phyloP scores from a whole-genome alignment of 2,329 filamentous ascomycete genomes.

The Paecilomyces dactylethromorphus region DNA sequence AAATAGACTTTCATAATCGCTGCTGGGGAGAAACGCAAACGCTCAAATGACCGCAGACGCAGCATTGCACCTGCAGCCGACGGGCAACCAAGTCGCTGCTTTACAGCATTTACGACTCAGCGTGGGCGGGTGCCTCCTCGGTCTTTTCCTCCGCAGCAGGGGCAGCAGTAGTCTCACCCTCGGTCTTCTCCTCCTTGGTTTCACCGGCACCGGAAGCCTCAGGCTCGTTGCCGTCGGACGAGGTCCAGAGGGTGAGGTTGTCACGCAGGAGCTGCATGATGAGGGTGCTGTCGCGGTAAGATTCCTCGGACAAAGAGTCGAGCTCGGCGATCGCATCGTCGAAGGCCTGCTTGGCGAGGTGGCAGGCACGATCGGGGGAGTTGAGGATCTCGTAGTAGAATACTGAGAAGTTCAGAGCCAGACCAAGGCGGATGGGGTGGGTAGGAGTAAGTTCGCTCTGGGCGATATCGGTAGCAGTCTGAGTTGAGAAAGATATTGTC shows the following conservation, averaged over 20 bases:
- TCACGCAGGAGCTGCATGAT: constrained; percentile 99
- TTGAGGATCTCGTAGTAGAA: constrained; percentile 99
- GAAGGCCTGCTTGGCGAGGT: constrained; percentile 98
- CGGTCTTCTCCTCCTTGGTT: constrained; percentile 57
- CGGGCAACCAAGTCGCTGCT: constrained; percentile 8
- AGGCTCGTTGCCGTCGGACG: constrained; percentile 74
- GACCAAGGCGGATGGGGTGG: constrained; percentile 94
- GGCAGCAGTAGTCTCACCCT: constrained; percentile 40
- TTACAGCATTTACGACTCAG: constrained; percentile 25
- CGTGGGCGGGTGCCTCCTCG: constrained; percentile 29
- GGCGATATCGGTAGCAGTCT: constrained; percentile 96
- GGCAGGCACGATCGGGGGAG: constrained; percentile 94
- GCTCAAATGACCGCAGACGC: constrained; percentile 22
- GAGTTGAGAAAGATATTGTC: constrained; percentile 11
- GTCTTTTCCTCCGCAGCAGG: constrained; percentile 32
- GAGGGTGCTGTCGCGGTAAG: constrained; percentile 96
- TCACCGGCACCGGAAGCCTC: constrained; percentile 47
- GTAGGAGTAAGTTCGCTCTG: constrained; percentile 96
- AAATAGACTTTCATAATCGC: constrained; percentile 29
- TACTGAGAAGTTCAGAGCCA: constrained; percentile 98
- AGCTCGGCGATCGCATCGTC: constrained; percentile 98
- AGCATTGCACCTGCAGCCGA: constrained; percentile 19
- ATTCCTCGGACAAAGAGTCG: constrained; percentile 94
- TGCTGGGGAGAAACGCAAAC: constrained; percentile 27
- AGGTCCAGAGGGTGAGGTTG: constrained; percentile 97